Conservation (phyloP, 2,329 filamentous ascomycete species). For the Fusarium guadeloupense region DNA sequence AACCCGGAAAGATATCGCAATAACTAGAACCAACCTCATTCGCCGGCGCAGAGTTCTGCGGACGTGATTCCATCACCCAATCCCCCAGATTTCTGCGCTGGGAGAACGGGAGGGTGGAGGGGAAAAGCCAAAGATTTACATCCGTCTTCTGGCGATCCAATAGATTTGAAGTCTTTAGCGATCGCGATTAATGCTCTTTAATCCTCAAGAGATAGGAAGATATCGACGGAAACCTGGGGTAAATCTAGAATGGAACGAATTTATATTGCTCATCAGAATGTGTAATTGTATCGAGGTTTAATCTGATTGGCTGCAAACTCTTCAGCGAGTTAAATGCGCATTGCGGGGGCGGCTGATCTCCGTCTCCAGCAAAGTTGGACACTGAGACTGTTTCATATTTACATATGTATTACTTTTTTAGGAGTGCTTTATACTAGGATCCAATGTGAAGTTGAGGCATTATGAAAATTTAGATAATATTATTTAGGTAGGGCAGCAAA, state of each 20-base stretch:
- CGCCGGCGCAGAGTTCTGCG: slow-evolving; percentile 28
- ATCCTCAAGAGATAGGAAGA: slow-evolving; percentile 31
- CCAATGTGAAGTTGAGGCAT: not conserved
- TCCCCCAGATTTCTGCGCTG: slow-evolving; percentile 14
- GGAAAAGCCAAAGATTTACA: slow-evolving; percentile 17
- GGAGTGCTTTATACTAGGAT: not conserved
- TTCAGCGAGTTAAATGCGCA: slow-evolving; percentile 20
- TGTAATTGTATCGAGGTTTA: slow-evolving; percentile 25
- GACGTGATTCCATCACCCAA: slow-evolving; percentile 41
- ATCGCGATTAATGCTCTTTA: slow-evolving; percentile 35
- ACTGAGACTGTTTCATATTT: not conserved
- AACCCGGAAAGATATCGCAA: slow-evolving; percentile 22
- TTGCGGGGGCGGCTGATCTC: slow-evolving; percentile 44
- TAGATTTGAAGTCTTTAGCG: slow-evolving; percentile 37
- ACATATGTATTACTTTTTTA: slow-evolving; percentile 6
- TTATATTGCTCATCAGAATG: slow-evolving; percentile 40
- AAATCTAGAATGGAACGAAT: slow-evolving; percentile 21
- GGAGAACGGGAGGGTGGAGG: slow-evolving; percentile 26
- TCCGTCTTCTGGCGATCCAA: slow-evolving; percentile 35
- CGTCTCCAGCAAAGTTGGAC: slow-evolving; percentile 19
- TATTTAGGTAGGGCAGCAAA: not conserved
- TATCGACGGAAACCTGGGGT: slow-evolving; percentile 43
- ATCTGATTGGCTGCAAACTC: slow-evolving; percentile 21
- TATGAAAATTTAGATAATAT: not conserved
- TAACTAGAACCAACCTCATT: slow-evolving; percentile 35